phyloP scores from a whole-genome alignment of 2,329 filamentous ascomycete genomes.

The Phaeosphaeria sp. region DNA sequence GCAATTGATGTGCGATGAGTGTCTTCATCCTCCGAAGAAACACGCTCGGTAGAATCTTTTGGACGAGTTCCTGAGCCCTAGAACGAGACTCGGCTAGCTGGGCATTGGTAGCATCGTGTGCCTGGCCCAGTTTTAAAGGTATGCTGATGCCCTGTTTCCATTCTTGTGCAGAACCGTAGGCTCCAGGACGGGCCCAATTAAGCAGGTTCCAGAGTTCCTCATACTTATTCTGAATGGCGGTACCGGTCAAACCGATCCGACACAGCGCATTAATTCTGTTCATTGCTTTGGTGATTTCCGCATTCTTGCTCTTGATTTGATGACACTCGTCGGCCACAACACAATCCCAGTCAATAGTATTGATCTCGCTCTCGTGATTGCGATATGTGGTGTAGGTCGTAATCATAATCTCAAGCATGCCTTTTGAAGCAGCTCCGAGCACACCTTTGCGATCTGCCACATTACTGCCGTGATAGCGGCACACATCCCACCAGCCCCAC shows the following conservation, averaged over 20 bases:
- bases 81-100: slow-evolving; percentile 82
- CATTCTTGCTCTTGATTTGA: slow-evolving; percentile 77
- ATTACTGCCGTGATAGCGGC: slow-evolving; percentile 74
- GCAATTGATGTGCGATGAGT: slow-evolving; percentile 88
- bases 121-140: slow-evolving; percentile 85
- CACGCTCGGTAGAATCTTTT: slow-evolving; percentile 86
- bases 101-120: slow-evolving; percentile 84
- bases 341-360: slow-evolving; percentile 89
- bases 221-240: slow-evolving; percentile 97
- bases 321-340: slow-evolving; percentile 96
- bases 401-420: slow-evolving; percentile 86
- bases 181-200: slow-evolving; percentile 93
- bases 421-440: slow-evolving; percentile 73
- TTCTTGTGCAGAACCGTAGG: slow-evolving; percentile 68
- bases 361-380: slow-evolving; percentile 77
- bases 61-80: slow-evolving; percentile 82
- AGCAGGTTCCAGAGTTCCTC: slow-evolving; percentile 95
- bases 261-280: slow-evolving; percentile 89
- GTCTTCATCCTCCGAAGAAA: slow-evolving; percentile 94
- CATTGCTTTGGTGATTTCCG: slow-evolving; percentile 84
- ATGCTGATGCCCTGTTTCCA: slow-evolving; percentile 82
- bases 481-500: slow-evolving; percentile 96
- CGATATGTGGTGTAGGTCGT: slow-evolving; percentile 92
- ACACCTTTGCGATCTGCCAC: slow-evolving; percentile 70
- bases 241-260: slow-evolving; percentile 90